A percentile compares a stretch with the other conserved stretches of the same genome.
phyloP scores from a whole-genome alignment of 257 asterid genomes.

The Asclepias syriaca region DNA sequence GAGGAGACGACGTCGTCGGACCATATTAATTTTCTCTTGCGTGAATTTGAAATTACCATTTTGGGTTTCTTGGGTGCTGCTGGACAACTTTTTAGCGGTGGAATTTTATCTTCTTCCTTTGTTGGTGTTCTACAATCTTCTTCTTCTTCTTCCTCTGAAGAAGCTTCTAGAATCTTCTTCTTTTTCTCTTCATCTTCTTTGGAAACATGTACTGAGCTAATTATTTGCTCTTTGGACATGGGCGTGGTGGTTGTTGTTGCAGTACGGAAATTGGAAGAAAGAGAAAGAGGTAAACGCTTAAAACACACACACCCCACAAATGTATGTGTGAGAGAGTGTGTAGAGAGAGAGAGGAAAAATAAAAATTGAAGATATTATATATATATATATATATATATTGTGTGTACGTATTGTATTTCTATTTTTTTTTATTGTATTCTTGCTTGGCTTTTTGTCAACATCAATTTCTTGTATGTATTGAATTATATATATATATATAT shows the following conservation, averaged over 20 bases:
- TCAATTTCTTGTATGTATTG: neutral
- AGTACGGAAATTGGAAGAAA: neutral
- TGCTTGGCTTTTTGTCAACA: neutral
- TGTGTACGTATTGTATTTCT: no score
- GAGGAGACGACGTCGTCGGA: neutral
- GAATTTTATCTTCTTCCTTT: constrained; percentile 24
- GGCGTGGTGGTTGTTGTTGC: neutral
- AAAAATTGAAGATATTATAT: no score
- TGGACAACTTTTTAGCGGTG: constrained; percentile 24
- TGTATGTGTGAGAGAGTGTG: neutral
- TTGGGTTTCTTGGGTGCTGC: constrained; percentile 25
- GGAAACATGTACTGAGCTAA: neutral
- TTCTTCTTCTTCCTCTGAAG: neutral
- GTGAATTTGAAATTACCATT: neutral
- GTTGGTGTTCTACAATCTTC: constrained; percentile 26
- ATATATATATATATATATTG: no score
- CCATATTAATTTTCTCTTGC: constrained; percentile 17
- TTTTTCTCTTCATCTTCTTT: neutral
- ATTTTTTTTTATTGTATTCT: no score
- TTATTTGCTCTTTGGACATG: constrained; percentile 21
- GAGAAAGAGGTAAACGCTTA: no score
- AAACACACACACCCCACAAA: no score
- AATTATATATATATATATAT: neutral
- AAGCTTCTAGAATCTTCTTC: neutral
- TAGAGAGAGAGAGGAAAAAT: neutral